Percentiles rank a stretch among this genome's conserved stretches.
Evolutionary conservation across 805 yeast genomes (phyloP).

Genomic region (Candida chilensis): DNA sequence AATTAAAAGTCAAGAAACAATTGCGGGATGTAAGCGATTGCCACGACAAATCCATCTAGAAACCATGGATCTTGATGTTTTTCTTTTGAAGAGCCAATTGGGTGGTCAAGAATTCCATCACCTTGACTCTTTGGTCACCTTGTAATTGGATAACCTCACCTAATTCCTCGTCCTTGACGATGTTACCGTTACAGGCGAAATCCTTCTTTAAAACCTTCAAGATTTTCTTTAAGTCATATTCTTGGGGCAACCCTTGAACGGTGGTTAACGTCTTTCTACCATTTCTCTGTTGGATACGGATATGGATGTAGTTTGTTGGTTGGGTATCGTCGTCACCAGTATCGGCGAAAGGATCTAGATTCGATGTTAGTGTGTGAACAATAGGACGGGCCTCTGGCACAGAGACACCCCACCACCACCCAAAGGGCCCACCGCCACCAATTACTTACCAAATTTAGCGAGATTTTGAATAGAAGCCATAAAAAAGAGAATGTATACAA

Average conservation of each 20-base stretch:
- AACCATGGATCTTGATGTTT: conserved; percentile 97
- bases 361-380: neutral
- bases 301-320: conserved; percentile 91
- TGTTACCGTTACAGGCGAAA: conserved; percentile 97
- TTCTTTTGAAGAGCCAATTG: conserved; percentile 89
- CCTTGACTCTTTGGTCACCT: conserved; percentile 98
- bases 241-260: conserved; percentile 94
- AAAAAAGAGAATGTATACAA: conserved; percentile 16
- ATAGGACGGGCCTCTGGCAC: too few relatives aligned
- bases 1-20: too few relatives aligned
- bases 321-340: conserved; percentile 99
- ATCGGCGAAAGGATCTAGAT: conserved; percentile 93
- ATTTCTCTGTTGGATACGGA: conserved; percentile 99
- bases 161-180: conserved; percentile 90
- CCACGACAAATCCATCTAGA: too few relatives aligned
- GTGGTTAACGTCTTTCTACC: conserved; percentile 98
- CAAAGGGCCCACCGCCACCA: neutral
- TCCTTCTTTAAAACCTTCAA: conserved; percentile 93
- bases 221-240: conserved; percentile 90
- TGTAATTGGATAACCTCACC: conserved; percentile 97
- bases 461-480: conserved; percentile 91
- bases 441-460: conserved; percentile 57
- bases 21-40: too few relatives aligned
- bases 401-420: neutral
- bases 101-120: conserved; percentile 81